Conservation (phyloP, 495 filamentous ascomycete genomes). For the Hypoxylon lenormandii region DNA sequence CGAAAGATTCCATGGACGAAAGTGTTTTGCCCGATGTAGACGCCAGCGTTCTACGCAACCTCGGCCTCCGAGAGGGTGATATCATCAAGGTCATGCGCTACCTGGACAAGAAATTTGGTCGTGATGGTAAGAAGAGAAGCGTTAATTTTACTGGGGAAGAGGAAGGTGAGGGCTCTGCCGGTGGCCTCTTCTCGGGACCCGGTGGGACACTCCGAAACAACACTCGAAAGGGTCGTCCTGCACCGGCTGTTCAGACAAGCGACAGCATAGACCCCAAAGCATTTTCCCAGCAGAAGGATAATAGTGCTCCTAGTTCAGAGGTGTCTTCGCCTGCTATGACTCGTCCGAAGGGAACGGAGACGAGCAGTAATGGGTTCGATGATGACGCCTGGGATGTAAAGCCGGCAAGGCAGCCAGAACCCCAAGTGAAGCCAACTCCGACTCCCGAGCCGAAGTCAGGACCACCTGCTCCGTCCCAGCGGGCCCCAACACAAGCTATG, state of each 20-base stretch:
- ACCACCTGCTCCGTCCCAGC: slow-evolving; percentile 57
- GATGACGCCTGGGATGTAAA: slow-evolving; percentile 98
- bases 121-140: slow-evolving; percentile 72
- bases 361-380: slow-evolving; percentile 78
- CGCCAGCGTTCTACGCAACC: slow-evolving; percentile 78
- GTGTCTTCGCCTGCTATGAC: slow-evolving; percentile 58
- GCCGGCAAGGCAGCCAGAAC: slow-evolving; percentile 74
- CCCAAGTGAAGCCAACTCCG: slow-evolving; percentile 48
- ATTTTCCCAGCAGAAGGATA: slow-evolving; percentile 73
- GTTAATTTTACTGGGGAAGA: slow-evolving; percentile 71
- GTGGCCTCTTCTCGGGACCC: slow-evolving; percentile 90
- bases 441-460: slow-evolving; percentile 48
- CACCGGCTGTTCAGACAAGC: slow-evolving; percentile 82
- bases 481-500: slow-evolving; percentile 75
- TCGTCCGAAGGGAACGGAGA: slow-evolving; percentile 60
- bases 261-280: slow-evolving; percentile 88
- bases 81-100: slow-evolving; percentile 93
- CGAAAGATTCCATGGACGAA: slow-evolving; percentile 94
- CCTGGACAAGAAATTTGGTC: slow-evolving; percentile 82
- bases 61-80: slow-evolving; percentile 94
- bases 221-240: slow-evolving; percentile 89
- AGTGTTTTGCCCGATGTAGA: slow-evolving; percentile 87
- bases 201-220: slow-evolving; percentile 91
- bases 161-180: slow-evolving; percentile 50
- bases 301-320: slow-evolving; percentile 60